Conservation (phyloP, 768 basidiomycete genomes). For the Suillus lakei region DNA sequence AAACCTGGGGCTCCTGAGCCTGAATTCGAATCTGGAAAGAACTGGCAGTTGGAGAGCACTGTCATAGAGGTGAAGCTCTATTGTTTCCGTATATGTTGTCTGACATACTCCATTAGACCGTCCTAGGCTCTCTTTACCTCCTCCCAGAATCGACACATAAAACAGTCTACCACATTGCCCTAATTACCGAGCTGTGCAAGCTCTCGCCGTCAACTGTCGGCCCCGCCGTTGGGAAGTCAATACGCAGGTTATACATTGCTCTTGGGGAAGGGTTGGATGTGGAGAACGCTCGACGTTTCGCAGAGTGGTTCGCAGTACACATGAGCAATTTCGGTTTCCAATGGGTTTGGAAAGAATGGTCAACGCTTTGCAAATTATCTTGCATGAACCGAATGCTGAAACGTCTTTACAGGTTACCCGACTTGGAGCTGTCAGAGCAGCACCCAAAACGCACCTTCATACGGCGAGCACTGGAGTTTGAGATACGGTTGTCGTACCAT, state of each 20-base stretch:
- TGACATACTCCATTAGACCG: conserved; percentile 48
- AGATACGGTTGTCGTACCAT: conserved; percentile 90
- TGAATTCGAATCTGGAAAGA: conserved; percentile 63
- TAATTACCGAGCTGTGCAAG: conserved; percentile 95
- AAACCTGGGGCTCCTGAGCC: conserved; percentile 61
- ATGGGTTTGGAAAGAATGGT: conserved; percentile 99
- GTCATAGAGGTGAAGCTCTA: conserved; percentile 71
- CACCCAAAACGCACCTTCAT: conserved; percentile 93
- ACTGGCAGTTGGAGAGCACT: conserved; percentile 89
- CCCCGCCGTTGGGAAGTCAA: conserved; percentile 95
- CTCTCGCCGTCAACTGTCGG: conserved; percentile 91
- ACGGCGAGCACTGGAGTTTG: conserved; percentile 83
- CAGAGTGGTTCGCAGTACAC: conserved; percentile 95
- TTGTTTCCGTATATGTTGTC: not conserved
- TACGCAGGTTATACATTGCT: conserved; percentile 79
- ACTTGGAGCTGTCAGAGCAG: conserved; percentile 69
- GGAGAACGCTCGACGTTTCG: conserved; percentile 79
- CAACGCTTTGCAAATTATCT: conserved; percentile 25
- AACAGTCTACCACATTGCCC: conserved; percentile 82
- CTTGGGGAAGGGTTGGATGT: conserved; percentile 89
- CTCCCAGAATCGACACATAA: conserved; percentile 81
- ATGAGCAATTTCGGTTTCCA: conserved; percentile 98
- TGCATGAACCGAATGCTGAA: conserved; percentile 2
- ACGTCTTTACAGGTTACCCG: conserved; percentile 69
- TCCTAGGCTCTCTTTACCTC: conserved; percentile 74